Conservation (phyloP, 176 grass and related monocot genomes). For the Zizania latifolia region DNA sequence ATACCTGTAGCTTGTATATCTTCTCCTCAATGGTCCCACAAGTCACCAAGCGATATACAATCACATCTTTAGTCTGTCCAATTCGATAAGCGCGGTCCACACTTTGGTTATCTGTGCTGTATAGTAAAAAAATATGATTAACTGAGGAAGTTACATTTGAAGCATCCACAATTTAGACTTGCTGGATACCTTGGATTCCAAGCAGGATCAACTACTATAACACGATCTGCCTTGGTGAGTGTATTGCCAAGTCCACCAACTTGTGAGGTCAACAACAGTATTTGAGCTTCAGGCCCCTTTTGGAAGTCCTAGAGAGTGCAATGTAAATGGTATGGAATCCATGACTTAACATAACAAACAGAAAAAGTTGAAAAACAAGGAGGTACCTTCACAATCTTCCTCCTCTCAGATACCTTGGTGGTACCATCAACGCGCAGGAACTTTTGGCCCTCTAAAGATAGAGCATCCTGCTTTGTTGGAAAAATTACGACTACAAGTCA, state of each 20-base stretch:
- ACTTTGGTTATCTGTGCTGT: conserved; percentile 59
- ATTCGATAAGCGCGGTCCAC: conserved; percentile 56
- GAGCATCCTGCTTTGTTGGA: conserved; percentile 53
- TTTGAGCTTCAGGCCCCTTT: conserved; percentile 12
- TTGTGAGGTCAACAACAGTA: conserved; percentile 57
- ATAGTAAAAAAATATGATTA: background rate
- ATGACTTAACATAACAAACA: background rate
- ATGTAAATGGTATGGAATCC: background rate
- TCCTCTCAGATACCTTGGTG: conserved; percentile 63
- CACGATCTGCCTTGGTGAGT: conserved; percentile 55
- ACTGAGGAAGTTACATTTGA: background rate
- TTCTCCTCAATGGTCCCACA: conserved; percentile 63
- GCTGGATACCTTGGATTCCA: conserved; percentile 51
- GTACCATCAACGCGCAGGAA: conserved; percentile 87
- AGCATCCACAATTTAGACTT: background rate
- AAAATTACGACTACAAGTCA: background rate
- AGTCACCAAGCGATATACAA: conserved; percentile 57
- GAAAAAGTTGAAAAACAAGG: background rate
- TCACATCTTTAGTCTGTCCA: conserved; percentile 52
- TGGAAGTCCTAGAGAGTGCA: background rate
- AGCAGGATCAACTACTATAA: conserved; percentile 62
- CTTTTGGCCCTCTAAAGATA: conserved; percentile 54
- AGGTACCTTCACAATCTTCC: conserved; percentile 71
- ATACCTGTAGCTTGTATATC: conserved; percentile 36
- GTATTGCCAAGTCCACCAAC: conserved; percentile 68